Evolutionary conservation across 2,329 filamentous ascomycete species (phyloP), one percentile per base, ranked within the genome.

Genomic region (Fusarium setosum): DNA sequence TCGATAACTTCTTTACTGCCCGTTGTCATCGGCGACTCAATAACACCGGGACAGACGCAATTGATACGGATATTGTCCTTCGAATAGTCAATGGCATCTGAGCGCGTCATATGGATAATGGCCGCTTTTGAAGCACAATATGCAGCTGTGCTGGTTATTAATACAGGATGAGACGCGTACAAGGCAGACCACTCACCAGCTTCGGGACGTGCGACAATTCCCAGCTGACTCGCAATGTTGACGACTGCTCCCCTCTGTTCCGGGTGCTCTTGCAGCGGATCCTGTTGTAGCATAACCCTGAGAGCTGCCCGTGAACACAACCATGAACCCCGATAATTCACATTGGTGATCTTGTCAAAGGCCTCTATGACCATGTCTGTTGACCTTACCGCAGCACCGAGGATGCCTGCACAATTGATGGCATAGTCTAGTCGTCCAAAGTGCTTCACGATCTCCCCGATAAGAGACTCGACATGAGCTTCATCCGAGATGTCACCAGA

Each of bases 11-110:
- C 81, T 6, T 75, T 66, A 3, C 76, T 77, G 15, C 76, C 70
- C 13, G 75, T 80, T 5, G 81, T 82, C 76, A 84, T 79, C 0
- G 81, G 81, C 4, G 83, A 84, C 31, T 81, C 80, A 23, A 85
- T 90, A 61, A 91, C 88, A 0, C 90, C 90, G 0, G 90, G 89
- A 31, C 86, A 89, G 48, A 92, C 84, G 18, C 88, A 90, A 73
- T 92, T 81, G 21, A 80, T 67, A 4, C 79, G 70, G 26, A 81
- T 79, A 1, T 70, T 70, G 29, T 81, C 77, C 3, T 63, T 63
- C 0, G 85, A 83, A 67, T 88, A 87, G 63, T 88, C 83, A 18
- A 87, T 86, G 2, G 84, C 85, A 63, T 87, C 86, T 1, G 83
- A 78, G 6, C 82, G 77, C 0, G 86, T 88, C 81, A 89, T 81